Percentiles rank a stretch among this genome's conserved stretches.
phyloP scores from a whole-genome alignment of 352 stramenopile species.

The Phytophthora tentaculata region DNA sequence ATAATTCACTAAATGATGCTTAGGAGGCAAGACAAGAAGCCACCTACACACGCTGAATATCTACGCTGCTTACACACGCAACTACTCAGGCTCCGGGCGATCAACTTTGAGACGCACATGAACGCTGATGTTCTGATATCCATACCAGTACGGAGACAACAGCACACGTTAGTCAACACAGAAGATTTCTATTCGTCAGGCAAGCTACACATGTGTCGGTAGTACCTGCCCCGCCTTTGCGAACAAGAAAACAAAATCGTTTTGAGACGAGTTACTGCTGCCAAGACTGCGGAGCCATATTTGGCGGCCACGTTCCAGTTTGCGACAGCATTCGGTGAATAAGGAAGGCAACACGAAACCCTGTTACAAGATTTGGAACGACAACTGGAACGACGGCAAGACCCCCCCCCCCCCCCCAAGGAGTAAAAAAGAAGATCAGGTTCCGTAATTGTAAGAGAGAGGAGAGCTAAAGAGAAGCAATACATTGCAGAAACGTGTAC shows the following conservation, averaged over 20 bases:
- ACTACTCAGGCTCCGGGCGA: slow-evolving; percentile 2
- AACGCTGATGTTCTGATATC: slow-evolving; percentile 21
- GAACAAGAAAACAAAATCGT: slow-evolving; percentile 9
- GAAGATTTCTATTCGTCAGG: slow-evolving; percentile 11
- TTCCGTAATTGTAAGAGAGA: slow-evolving; percentile 12
- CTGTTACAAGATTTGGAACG: slow-evolving; percentile 14
- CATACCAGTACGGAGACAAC: not conserved
- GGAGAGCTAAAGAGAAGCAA: no score
- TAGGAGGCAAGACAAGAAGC: not conserved
- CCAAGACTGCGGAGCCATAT: not conserved
- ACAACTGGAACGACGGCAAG: slow-evolving; percentile 16
- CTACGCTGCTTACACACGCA: slow-evolving; percentile 21
- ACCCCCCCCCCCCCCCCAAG: not conserved
- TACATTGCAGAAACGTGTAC: no score
- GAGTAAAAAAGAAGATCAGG: slow-evolving; percentile 10
- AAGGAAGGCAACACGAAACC: slow-evolving; percentile 11
- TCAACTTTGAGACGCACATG: slow-evolving; percentile 14
- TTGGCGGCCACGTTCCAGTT: not conserved
- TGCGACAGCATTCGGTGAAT: not conserved
- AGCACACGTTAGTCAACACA: no score
- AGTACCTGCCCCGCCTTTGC: slow-evolving; percentile 17
- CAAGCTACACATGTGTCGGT: slow-evolving; percentile 16
- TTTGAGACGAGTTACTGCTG: slow-evolving; percentile 24
- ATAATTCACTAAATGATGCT: slow-evolving; percentile 9
- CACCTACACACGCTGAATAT: slow-evolving; percentile 18